These are phyloP conservation scores for Dactylonectria macrodidyma DNA, from an alignment of 2,329 filamentous ascomycete species.

Conservation along the genomic window DNA sequence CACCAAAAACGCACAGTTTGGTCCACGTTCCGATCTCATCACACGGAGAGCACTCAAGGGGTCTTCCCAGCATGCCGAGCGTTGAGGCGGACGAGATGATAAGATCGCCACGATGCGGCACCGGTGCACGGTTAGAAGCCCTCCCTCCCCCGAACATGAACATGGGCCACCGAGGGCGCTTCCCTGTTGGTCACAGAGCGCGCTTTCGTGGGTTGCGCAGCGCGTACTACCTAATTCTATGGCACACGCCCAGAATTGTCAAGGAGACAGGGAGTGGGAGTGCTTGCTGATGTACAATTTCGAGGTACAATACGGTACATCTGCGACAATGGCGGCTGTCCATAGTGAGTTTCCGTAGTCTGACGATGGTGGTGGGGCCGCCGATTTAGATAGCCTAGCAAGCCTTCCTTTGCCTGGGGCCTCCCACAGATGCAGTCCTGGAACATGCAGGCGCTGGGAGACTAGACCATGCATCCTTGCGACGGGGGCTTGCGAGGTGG, in stretches of 20 bases:
- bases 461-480: slow-evolving; percentile 40
- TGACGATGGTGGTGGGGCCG: slow-evolving; percentile 17
- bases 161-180: slow-evolving; percentile 28
- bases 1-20: slow-evolving; percentile 37
- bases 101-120: slow-evolving; percentile 49
- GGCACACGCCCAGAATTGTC: background rate
- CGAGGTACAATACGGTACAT: background rate
- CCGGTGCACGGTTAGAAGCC: slow-evolving; percentile 40
- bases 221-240: background rate
- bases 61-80: slow-evolving; percentile 35
- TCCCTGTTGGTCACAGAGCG: slow-evolving; percentile 30
- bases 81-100: slow-evolving; percentile 40
- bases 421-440: slow-evolving; percentile 27
- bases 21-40: slow-evolving; percentile 43
- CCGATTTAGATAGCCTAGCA: slow-evolving; percentile 14
- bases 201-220: slow-evolving; percentile 19
- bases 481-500: slow-evolving; percentile 45
- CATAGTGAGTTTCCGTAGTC: background rate
- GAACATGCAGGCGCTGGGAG: slow-evolving; percentile 34
- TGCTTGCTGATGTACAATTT: background rate
- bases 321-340: slow-evolving; percentile 8
- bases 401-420: background rate
- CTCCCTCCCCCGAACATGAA: background rate
- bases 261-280: slow-evolving; percentile 14
- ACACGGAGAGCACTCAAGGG: slow-evolving; percentile 31